These are phyloP conservation scores for Flagelloscypha sp. DNA, from an alignment of 768 basidiomycete genomes.

Conservation along the genomic window DNA sequence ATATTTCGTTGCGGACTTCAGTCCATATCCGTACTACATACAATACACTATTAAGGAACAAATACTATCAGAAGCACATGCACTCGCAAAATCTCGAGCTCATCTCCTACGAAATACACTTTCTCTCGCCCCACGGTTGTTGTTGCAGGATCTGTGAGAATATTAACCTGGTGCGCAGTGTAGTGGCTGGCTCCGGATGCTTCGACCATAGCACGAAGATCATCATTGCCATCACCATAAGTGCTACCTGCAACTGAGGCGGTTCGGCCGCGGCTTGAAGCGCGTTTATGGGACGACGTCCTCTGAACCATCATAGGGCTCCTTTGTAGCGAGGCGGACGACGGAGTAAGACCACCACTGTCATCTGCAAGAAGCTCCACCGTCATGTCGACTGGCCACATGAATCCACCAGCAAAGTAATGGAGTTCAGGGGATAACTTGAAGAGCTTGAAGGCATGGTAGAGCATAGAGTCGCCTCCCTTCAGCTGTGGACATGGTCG, in stretches of 20 bases:
- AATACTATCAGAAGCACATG: constrained; percentile 68
- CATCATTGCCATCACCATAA: constrained; percentile 33
- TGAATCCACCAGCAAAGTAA: constrained; percentile 76
- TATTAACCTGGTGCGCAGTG: constrained; percentile 50
- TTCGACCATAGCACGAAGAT: constrained; percentile 50
- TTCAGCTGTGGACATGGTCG: constrained; percentile 43
- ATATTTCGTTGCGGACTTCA: no score
- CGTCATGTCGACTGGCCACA: constrained; percentile 68
- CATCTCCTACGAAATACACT: constrained; percentile 60
- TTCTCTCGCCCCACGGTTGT: constrained; percentile 51
- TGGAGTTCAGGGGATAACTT: constrained; percentile 68
- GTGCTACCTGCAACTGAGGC: constrained; percentile 22
- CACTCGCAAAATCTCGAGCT: constrained; percentile 66
- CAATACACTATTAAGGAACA: constrained; percentile 37
- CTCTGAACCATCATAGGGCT: constrained; percentile 14
- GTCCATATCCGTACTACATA: no score
- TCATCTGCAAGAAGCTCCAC: constrained; percentile 54
- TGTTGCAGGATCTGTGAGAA: constrained; percentile 44
- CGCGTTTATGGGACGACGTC: constrained; percentile 18
- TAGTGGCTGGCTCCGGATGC: constrained; percentile 62
- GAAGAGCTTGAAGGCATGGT: constrained; percentile 69
- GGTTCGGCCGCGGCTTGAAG: constrained; percentile 10
- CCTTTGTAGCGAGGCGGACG: background rate
- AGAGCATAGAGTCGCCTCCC: constrained; percentile 67
- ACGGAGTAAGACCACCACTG: constrained; percentile 13